Conservation (phyloP, 306 rosid species). For the Medicago truncatula region DNA sequence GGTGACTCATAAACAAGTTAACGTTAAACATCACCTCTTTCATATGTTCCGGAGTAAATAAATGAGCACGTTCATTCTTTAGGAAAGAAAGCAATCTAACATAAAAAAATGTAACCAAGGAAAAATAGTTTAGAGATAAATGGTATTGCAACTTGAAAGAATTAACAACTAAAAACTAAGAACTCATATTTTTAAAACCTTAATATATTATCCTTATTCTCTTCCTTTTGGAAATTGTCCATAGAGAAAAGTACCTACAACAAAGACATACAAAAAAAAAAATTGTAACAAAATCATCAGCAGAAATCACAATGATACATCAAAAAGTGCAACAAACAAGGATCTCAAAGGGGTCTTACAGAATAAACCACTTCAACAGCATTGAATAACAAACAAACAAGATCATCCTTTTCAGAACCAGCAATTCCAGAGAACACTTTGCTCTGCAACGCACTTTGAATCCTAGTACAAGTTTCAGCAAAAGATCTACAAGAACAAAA, state of each 20-base stretch:
- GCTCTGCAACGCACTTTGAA: conserved; percentile 52
- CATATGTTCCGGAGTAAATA: conserved; percentile 61
- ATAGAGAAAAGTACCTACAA: conserved; percentile 71
- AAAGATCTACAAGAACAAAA: conserved; percentile 71
- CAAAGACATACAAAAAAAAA: conserved; percentile 15
- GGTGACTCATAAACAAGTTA: conserved; percentile 30
- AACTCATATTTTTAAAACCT: conserved; percentile 54
- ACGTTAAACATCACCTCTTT: conserved; percentile 67
- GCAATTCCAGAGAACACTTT: conserved; percentile 46
- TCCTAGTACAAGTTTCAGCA: conserved; percentile 61
- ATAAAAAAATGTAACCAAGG: conserved; percentile 44
- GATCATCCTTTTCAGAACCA: conserved; percentile 56
- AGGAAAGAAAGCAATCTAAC: conserved; percentile 68
- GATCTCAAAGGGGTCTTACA: conserved; percentile 54
- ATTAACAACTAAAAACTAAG: conserved; percentile 1
- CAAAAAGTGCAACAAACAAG: conserved; percentile 15
- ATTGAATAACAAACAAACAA: conserved; percentile 52
- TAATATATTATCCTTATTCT: conserved; percentile 49
- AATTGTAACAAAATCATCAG: conserved; percentile 13
- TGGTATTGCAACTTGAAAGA: conserved; percentile 5
- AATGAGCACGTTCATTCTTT: conserved; percentile 52
- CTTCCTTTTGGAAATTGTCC: conserved; percentile 57
- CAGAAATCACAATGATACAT: not conserved
- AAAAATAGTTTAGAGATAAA: conserved; percentile 41
- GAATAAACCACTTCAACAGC: conserved; percentile 62